A percentile compares a stretch with the other conserved stretches of the same genome.
These are phyloP conservation scores for Stereocaulon alpinum DNA, from an alignment of 495 filamentous ascomycete species.

Conservation along the genomic window DNA sequence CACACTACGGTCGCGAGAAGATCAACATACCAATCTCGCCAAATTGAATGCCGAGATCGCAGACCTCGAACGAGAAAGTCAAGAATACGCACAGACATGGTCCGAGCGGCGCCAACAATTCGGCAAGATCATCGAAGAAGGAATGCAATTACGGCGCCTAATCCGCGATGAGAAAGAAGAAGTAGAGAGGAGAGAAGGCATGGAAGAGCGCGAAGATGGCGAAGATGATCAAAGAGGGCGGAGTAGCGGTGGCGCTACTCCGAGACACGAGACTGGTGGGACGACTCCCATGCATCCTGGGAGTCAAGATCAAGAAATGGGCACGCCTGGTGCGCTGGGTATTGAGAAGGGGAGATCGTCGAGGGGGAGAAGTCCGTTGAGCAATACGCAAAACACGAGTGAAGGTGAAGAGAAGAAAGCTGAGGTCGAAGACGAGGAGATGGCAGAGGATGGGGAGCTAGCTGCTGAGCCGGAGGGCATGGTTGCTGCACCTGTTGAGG, in stretches of 20 bases:
- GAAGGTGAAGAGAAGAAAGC: constrained; percentile 23
- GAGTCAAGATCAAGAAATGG: constrained; percentile 31
- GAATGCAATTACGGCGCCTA: constrained; percentile 68
- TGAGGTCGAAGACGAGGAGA: constrained; percentile 38
- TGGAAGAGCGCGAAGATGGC: constrained; percentile 61
- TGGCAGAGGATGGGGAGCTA: constrained; percentile 59
- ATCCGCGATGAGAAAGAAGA: constrained; percentile 97
- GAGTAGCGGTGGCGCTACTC: constrained; percentile 52
- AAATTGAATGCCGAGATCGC: constrained; percentile 81
- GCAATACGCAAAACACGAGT: constrained; percentile 29
- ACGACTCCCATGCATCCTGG: constrained; percentile 40
- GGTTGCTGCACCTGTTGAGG: constrained; percentile 30
- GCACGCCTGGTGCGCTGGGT: constrained; percentile 26
- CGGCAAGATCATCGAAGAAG: constrained; percentile 81
- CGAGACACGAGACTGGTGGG: constrained; percentile 46
- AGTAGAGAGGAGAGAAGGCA: constrained; percentile 62
- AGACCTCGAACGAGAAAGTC: constrained; percentile 74
- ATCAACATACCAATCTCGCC: constrained; percentile 65
- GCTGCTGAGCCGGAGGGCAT: constrained; percentile 29
- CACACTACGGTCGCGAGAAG: constrained; percentile 67
- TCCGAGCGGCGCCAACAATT: constrained; percentile 79
- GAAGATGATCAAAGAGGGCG: constrained; percentile 51
- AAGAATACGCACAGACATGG: constrained; percentile 76
- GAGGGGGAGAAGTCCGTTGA: constrained; percentile 32
- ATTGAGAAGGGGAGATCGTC: constrained; percentile 31